Conservation (phyloP, 208 protist species). For the Trypanosoma brucei region DNA sequence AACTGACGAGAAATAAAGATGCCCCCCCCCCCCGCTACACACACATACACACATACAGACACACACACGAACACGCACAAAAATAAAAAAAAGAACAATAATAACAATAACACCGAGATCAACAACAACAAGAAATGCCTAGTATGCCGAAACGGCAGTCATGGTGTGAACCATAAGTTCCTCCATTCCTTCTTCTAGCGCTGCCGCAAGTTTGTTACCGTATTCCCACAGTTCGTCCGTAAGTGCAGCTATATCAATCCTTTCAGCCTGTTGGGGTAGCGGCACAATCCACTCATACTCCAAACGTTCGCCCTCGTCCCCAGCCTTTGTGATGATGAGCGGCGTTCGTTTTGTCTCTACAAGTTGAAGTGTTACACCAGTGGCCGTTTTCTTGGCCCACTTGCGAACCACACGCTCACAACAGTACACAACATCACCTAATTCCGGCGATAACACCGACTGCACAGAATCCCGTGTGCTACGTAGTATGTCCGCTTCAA, state of each 20-base stretch:
- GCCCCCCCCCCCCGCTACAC: neutral
- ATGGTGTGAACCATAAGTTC: constrained; percentile 76
- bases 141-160: constrained; percentile 49
- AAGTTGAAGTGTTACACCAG: constrained; percentile 58
- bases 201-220: constrained; percentile 55
- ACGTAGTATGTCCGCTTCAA: constrained; percentile 77
- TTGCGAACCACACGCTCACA: constrained; percentile 80
- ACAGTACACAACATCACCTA: constrained; percentile 87
- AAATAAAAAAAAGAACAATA: constrained; percentile 19
- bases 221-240: constrained; percentile 75
- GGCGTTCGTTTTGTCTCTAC: constrained; percentile 87
- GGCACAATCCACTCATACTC: constrained; percentile 88
- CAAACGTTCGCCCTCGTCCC: constrained; percentile 78
- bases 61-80: constrained; percentile 9
- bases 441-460: constrained; percentile 78
- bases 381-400: constrained; percentile 55
- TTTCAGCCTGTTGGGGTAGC: constrained; percentile 74
- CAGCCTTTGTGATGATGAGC: constrained; percentile 80
- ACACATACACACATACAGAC: constrained; percentile 16
- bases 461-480: constrained; percentile 83
- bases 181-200: constrained; percentile 77
- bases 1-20: neutral
- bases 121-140: constrained; percentile 2
- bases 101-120: constrained; percentile 4
- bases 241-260: constrained; percentile 49